These are phyloP conservation scores for Pleurotus eryngii DNA, from an alignment of 768 basidiomycete genomes.

Conservation along the genomic window DNA sequence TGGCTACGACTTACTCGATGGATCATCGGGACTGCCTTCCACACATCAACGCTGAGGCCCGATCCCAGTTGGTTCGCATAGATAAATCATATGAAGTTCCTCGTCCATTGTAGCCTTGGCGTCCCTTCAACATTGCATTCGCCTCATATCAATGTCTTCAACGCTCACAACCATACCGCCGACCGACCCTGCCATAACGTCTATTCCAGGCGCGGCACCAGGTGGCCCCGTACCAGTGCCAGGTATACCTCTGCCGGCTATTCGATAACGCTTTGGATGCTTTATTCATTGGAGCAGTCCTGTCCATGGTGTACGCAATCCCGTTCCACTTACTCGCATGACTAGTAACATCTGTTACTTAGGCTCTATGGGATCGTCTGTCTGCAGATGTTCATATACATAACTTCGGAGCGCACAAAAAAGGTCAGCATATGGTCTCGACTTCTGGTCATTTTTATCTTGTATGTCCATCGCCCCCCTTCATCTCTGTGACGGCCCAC, in stretches of 20 bases:
- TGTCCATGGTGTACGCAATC: neutral
- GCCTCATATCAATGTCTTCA: neutral
- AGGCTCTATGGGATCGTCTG: neutral
- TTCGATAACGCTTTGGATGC: neutral
- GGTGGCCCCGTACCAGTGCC: neutral
- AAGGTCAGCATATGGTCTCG: neutral
- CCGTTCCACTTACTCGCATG: neutral
- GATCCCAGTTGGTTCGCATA: too few species aligned
- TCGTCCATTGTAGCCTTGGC: too few species aligned
- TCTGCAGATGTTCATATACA: neutral
- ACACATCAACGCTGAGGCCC: too few species aligned
- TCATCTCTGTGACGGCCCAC: neutral
- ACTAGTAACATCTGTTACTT: neutral
- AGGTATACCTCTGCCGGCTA: neutral
- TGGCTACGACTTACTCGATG: too few species aligned
- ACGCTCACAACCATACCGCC: neutral
- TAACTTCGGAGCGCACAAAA: neutral
- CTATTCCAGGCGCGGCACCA: neutral
- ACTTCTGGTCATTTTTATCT: neutral
- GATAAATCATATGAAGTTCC: too few species aligned
- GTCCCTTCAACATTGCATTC: too few species aligned
- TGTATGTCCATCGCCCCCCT: neutral
- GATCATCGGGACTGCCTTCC: too few species aligned
- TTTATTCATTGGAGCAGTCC: neutral
- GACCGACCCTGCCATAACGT: neutral